A percentile compares a stretch with the other conserved stretches of the same genome.
Conservation (phyloP, 1,284 basidiomycete species). For the Cryptococcus sp. region DNA sequence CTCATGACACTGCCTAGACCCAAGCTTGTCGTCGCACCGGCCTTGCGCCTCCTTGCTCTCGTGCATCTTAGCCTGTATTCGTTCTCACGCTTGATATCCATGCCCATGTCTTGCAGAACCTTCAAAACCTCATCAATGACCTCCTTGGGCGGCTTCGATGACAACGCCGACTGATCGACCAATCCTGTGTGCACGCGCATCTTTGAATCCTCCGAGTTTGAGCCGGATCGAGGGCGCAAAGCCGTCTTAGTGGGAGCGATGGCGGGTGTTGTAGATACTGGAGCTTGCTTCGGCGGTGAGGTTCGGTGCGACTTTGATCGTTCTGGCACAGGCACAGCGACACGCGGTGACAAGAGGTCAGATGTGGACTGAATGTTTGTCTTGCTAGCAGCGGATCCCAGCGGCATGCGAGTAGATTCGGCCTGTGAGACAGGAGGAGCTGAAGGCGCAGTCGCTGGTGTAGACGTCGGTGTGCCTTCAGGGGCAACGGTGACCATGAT, state of each 20-base stretch:
- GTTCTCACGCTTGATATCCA: slow-evolving; percentile 82
- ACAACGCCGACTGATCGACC: slow-evolving; percentile 88
- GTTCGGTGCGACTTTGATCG: slow-evolving; percentile 29
- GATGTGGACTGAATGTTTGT: slow-evolving; percentile 33
- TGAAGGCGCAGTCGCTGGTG: slow-evolving; percentile 19
- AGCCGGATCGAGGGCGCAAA: slow-evolving; percentile 5
- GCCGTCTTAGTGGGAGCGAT: slow-evolving; percentile 5
- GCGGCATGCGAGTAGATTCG: slow-evolving; percentile 15
- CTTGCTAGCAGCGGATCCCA: slow-evolving; percentile 27
- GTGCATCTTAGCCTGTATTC: slow-evolving; percentile 86
- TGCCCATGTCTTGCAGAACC: slow-evolving; percentile 84
- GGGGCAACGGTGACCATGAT: slow-evolving; percentile 15
- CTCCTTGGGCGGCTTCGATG: slow-evolving; percentile 76
- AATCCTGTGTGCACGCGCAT: slow-evolving; percentile 87
- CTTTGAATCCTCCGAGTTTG: slow-evolving; percentile 56
- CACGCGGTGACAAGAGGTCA: slow-evolving; percentile 21
- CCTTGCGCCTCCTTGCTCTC: slow-evolving; percentile 68
- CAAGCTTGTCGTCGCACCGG: slow-evolving; percentile 49
- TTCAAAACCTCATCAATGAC: slow-evolving; percentile 81
- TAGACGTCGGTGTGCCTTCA: slow-evolving; percentile 12
- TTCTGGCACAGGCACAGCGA: slow-evolving; percentile 9
- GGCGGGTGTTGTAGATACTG: background rate
- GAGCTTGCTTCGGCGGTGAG: background rate
- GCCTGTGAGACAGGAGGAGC: background rate
- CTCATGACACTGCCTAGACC: slow-evolving; percentile 49